These are phyloP conservation scores for Cucumis cinereus DNA, from an alignment of 306 rosid species.

Conservation along the genomic window DNA sequence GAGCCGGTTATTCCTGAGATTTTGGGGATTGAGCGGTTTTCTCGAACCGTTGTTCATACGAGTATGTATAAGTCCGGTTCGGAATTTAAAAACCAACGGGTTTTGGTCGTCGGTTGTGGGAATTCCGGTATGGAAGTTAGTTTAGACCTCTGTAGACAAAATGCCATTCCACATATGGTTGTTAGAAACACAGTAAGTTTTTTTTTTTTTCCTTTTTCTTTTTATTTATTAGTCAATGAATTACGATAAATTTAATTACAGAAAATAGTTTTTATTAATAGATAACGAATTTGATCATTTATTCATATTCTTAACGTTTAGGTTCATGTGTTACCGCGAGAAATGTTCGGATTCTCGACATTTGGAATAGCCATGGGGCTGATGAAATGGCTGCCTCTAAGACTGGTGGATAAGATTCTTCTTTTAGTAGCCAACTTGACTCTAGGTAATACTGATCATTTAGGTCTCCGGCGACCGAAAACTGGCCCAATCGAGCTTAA, in stretches of 20 bases:
- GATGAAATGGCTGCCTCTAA: slow-evolving; percentile 56
- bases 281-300: background rate
- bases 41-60: slow-evolving; percentile 40
- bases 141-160: slow-evolving; percentile 74
- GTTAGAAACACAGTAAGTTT: slow-evolving; percentile 73
- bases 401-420: slow-evolving; percentile 57
- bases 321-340: slow-evolving; percentile 91
- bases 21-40: slow-evolving; percentile 41
- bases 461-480: slow-evolving; percentile 80
- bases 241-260: background rate
- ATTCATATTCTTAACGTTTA: slow-evolving; percentile 2
- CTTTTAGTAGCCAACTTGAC: slow-evolving; percentile 28
- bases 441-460: slow-evolving; percentile 59
- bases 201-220: background rate
- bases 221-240: no score
- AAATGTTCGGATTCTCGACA: slow-evolving; percentile 75
- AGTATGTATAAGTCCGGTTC: slow-evolving; percentile 52
- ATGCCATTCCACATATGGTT: slow-evolving; percentile 70
- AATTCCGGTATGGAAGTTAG: slow-evolving; percentile 99
- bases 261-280: no score
- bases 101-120: slow-evolving; percentile 84
- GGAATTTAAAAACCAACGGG: slow-evolving; percentile 35
- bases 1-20: slow-evolving; percentile 60
- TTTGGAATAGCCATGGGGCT: slow-evolving; percentile 72
- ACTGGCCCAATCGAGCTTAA: slow-evolving; percentile 85